Base-by-base conservation (phyloP, 768 basidiomycete species). In the Gyrodon lividus region DNA sequence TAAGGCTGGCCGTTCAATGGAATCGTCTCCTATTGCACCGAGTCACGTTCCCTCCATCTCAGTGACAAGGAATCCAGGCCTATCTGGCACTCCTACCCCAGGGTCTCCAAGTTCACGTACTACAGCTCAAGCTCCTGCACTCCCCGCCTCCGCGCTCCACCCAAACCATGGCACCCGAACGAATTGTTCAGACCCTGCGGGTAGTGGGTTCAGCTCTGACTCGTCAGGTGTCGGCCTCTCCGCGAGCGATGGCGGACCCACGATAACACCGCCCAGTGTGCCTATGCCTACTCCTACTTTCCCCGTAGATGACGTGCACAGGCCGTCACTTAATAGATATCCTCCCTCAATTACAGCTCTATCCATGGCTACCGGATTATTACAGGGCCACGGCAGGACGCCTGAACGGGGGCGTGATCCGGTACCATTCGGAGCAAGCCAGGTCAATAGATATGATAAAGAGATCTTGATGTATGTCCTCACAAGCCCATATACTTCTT, bases 391-490 rank as follows among this genome's bases (percentile, higher is more conserved):
- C 10, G 24, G 41, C 24, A 16, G 7, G 10, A 16, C 23, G 7
- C 16, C 22, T 16, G 3, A 24, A 13, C 23, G 16, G 6, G 12
- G 7, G 5, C 41, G 41, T n/a, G 24, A 28, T 1, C 35, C 43
- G 20, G n/a, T n/a, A 5, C 49, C 49, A 12, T 50, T 43, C 6
- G 42, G 30, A 23, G 49, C 49, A 3, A 43, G 22, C 22, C 41
- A 50, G 24, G 7, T 50, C 16, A 31, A 28, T 20, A 34, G 49
- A 13, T 50, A 50, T 16, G 23, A 50, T 30, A 37, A 23, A 23
- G n/a, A 26, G 35, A 26, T 24, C n/a, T 43, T 50, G 7, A 43
- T 50, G 49, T 50, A 43, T 9, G 49, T 50, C 41, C 2, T 4
- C 8, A 4, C n/a, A 37, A 9, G 14, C 24, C 19, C 43, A 14